A percentile compares a stretch with the other conserved stretches of the same genome.
Evolutionary conservation across 371 early-diverging fungal genomes (phyloP).

Genomic region (Rhizopus delemar): DNA sequence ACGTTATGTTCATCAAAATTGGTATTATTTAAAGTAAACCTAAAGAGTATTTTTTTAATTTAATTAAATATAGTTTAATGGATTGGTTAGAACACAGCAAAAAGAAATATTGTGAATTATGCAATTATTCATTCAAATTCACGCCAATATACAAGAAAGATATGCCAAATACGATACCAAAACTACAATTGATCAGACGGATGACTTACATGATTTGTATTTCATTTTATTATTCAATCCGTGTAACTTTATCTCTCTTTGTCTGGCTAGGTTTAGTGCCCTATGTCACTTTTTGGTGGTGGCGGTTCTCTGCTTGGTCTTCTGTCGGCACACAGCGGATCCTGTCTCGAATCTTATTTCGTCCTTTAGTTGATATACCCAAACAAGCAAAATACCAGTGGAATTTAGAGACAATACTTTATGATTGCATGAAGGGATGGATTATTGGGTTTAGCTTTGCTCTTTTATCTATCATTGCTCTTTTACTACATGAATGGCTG

Average conservation of each 20-base stretch:
- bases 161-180: constrained; percentile 74
- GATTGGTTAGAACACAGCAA: constrained; percentile 88
- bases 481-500: constrained; percentile 62
- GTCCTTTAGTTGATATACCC: neutral
- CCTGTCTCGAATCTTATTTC: neutral
- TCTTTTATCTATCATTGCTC: constrained; percentile 72
- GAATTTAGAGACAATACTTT: constrained; percentile 10
- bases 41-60: neutral
- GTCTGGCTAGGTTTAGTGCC: constrained; percentile 13
- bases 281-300: constrained; percentile 1
- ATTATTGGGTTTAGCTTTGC: constrained; percentile 76
- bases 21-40: constrained; percentile 48
- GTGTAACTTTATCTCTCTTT: neutral
- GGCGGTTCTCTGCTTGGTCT: neutral
- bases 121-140: too few species aligned
- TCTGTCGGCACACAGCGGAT: neutral
- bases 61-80: constrained; percentile 57
- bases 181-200: constrained; percentile 42
- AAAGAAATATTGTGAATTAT: constrained; percentile 57
- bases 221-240: neutral
- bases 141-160: neutral
- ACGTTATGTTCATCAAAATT: constrained; percentile 86
- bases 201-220: neutral
- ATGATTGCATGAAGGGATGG: constrained; percentile 72
- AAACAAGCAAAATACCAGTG: neutral